Percentiles rank a stretch among this genome's conserved stretches.
phyloP scores from a whole-genome alignment of 2,329 filamentous ascomycete species.

The Pyrenophora tritici-repentis region DNA sequence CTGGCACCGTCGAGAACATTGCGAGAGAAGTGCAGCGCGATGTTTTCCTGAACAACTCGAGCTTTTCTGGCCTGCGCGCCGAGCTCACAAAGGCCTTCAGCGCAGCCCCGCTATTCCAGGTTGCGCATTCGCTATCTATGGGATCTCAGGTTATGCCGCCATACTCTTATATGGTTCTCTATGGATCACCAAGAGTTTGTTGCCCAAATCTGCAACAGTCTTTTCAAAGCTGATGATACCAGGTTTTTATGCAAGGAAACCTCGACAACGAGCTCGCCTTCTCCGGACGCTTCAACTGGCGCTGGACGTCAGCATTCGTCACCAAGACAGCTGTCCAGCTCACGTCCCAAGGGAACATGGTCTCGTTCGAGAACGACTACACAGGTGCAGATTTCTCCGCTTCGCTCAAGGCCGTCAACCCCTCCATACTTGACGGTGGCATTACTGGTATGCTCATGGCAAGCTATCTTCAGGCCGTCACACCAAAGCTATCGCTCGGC shows the following conservation, averaged over 20 bases:
- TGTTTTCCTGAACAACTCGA: slow-evolving; percentile 93
- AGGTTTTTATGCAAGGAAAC: slow-evolving; percentile 96
- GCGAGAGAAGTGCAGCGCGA: slow-evolving; percentile 92
- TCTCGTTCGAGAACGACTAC: slow-evolving; percentile 95
- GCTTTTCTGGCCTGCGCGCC: slow-evolving; percentile 94
- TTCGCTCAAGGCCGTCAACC: slow-evolving; percentile 91
- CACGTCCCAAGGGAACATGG: slow-evolving; percentile 82
- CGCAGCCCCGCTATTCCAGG: slow-evolving; percentile 91
- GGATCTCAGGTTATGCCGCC: slow-evolving; percentile 87
- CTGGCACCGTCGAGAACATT: slow-evolving; percentile 88
- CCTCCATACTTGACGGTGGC: slow-evolving; percentile 88
- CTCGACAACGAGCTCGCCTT: slow-evolving; percentile 91
- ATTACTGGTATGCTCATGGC: slow-evolving; percentile 94
- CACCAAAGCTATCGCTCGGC: slow-evolving; percentile 82
- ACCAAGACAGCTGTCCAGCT: slow-evolving; percentile 90
- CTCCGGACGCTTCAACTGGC: slow-evolving; percentile 88
- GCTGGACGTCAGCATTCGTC: slow-evolving; percentile 79
- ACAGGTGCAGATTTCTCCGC: slow-evolving; percentile 90
- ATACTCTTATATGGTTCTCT: slow-evolving; percentile 92
- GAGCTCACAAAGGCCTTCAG: slow-evolving; percentile 97
- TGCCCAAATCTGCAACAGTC: slow-evolving; percentile 5
- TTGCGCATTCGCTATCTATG: slow-evolving; percentile 95
- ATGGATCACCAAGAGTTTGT: slow-evolving; percentile 87
- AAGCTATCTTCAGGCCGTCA: slow-evolving; percentile 93
- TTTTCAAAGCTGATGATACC: slow-evolving; percentile 26